phyloP scores from a whole-genome alignment of 164 flowering plant genomes.

The Platanus orientalis region DNA sequence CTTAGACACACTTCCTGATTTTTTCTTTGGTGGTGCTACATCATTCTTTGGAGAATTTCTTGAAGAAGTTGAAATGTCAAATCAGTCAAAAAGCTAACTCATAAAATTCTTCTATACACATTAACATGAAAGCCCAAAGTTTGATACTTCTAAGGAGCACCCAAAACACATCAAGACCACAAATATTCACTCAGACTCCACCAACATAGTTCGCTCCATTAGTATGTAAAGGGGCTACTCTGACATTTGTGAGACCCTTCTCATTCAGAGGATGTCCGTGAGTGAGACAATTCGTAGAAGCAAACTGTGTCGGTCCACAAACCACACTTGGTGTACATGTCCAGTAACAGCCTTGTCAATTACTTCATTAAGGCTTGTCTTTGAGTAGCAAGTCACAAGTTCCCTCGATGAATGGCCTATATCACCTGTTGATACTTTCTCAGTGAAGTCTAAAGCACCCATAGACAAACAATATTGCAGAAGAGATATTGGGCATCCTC shows the following conservation, averaged over 20 bases:
- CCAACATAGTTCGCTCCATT: no score
- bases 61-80: no score
- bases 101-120: no score
- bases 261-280: slow-evolving; percentile 53
- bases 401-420: not conserved
- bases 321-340: slow-evolving; percentile 75
- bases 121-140: no score
- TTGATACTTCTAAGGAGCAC: no score
- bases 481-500: slow-evolving; percentile 25
- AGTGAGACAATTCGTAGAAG: slow-evolving; percentile 62
- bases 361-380: slow-evolving; percentile 33
- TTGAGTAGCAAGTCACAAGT: slow-evolving; percentile 11
- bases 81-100: no score
- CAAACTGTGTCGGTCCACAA: slow-evolving; percentile 39
- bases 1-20: no score
- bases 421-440: slow-evolving; percentile 12
- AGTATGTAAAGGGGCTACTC: no score
- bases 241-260: slow-evolving; percentile 27
- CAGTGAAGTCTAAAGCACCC: not conserved
- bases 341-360: slow-evolving; percentile 44
- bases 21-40: no score
- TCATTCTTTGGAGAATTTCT: no score
- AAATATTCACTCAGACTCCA: not conserved
- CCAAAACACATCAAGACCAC: not conserved
- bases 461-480: slow-evolving; percentile 34